Base-by-base conservation (phyloP, 2,329 filamentous ascomycete species). In the Sarocladiaceae sp. region DNA sequence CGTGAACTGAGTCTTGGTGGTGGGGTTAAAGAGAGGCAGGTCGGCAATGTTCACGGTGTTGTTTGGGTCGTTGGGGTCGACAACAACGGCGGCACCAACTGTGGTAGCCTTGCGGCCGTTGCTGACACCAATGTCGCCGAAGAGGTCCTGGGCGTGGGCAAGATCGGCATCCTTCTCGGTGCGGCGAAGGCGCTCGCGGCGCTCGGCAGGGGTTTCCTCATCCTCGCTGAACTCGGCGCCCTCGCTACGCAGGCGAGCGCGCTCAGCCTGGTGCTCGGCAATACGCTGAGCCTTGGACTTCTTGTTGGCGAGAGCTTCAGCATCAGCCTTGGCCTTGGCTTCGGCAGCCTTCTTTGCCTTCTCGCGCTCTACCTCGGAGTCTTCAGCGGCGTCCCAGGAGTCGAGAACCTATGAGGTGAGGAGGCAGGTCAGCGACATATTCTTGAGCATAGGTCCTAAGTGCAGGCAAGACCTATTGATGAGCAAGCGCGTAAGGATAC, bases 371-470 rank as follows among this genome's bases (percentile, higher is more conserved):
- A 83, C 91, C 58, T 98, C 93, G 50, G 89, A 95, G 70, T 98
- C 93, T 60, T 97, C 93, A 55, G 87, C 90, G 47, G 88, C 91
- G 59, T 97, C 90, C 93, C 93, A 98, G 26, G 88, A 91, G 48
- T 98, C 93, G 59, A 96, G 79, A 46, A 97, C 88, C 84, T 95
- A 52, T 13, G 37, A n/a, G 19, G 27, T 46, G 47, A 43, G n/a
- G 23, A 27, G 6, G 12, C 13, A 21, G 15, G 35, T 18, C 19
- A 39, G 34, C 20, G 6, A 27, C 15, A 19, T n/a, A 6, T 6
- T 33, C 31, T 15, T 33, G 12, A 6, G 34, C 13, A 7, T 13
- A 11, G 34, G 19, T 39, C 9, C n/a, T n/a, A n/a, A n/a, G n/a
- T n/a, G n/a, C n/a, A n/a, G n/a, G 15, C 23, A 5, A 4, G 9